A percentile compares a stretch with the other conserved stretches of the same genome.
These are phyloP conservation scores for Hirsutella minnesotensis DNA, from an alignment of 2,329 filamentous ascomycete species.

Conservation along the genomic window DNA sequence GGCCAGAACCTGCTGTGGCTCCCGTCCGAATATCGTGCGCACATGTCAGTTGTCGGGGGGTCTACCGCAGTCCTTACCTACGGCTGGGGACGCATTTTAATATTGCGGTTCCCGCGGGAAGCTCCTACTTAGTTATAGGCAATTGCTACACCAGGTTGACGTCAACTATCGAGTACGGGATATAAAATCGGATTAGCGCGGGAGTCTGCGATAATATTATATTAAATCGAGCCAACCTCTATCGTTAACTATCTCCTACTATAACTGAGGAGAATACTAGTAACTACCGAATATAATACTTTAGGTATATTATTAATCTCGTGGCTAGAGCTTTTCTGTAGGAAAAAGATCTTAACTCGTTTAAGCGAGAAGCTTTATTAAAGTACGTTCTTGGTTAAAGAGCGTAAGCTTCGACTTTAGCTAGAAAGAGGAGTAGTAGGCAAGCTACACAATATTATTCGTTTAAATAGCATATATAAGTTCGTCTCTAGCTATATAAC, in stretches of 20 bases:
- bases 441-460: background rate
- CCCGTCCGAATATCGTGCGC: too few relatives aligned
- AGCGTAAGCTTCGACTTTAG: background rate
- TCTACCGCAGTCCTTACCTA: too few relatives aligned
- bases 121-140: too few relatives aligned
- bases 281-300: background rate
- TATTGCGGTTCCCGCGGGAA: too few relatives aligned
- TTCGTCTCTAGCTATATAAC: too few relatives aligned
- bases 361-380: background rate
- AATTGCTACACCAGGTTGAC: too few relatives aligned
- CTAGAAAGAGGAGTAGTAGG: background rate
- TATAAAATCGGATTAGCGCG: background rate
- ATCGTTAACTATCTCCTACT: background rate
- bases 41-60: too few relatives aligned
- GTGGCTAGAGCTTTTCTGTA: background rate
- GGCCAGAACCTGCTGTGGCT: too few relatives aligned
- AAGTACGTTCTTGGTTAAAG: background rate
- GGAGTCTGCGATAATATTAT: background rate
- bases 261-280: background rate
- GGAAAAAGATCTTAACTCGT: background rate
- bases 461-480: too few relatives aligned
- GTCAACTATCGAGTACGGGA: background rate
- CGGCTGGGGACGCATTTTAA: too few relatives aligned
- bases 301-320: background rate
- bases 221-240: background rate